phyloP scores from a whole-genome alignment of 176 grass and related monocot genomes.

The Tillandsia leiboldiana region DNA sequence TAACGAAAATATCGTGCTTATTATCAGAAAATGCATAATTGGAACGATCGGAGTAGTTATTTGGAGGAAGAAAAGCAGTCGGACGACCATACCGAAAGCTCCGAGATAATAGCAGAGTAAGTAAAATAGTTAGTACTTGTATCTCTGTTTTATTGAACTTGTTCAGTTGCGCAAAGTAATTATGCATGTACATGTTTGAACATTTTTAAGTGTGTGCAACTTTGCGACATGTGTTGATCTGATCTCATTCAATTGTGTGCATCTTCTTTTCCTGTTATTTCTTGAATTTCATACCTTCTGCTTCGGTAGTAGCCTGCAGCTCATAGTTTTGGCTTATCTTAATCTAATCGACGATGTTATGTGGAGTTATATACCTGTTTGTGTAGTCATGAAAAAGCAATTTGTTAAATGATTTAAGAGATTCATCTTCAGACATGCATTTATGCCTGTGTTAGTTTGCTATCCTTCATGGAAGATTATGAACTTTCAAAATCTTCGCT shows the following conservation, averaged over 20 bases:
- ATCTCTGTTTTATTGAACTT: background rate
- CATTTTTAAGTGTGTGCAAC: constrained; percentile 4
- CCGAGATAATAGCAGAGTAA: constrained; percentile 21
- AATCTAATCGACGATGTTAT: too few relatives aligned
- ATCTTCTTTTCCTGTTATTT: too few relatives aligned
- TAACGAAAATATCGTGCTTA: background rate
- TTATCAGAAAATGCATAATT: constrained; percentile 39
- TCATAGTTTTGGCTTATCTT: too few relatives aligned
- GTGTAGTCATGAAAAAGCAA: too few relatives aligned
- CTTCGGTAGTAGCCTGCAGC: too few relatives aligned
- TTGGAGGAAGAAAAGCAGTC: constrained; percentile 20
- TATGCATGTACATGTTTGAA: background rate
- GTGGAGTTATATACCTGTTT: too few relatives aligned
- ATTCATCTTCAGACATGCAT: too few relatives aligned
- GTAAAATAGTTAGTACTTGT: constrained; percentile 1
- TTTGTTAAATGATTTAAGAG: too few relatives aligned
- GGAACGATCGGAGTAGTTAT: constrained; percentile 8
- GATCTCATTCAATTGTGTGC: background rate
- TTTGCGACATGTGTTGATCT: background rate
- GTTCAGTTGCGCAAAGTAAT: background rate
- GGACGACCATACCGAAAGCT: constrained; percentile 6
- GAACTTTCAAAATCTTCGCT: too few relatives aligned
- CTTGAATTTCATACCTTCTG: too few relatives aligned
- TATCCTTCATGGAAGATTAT: too few relatives aligned
- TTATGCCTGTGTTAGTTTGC: too few relatives aligned